Evolutionary conservation across 2,329 filamentous ascomycete species (phyloP).

Genomic region (Calonectria multiphialidica): DNA sequence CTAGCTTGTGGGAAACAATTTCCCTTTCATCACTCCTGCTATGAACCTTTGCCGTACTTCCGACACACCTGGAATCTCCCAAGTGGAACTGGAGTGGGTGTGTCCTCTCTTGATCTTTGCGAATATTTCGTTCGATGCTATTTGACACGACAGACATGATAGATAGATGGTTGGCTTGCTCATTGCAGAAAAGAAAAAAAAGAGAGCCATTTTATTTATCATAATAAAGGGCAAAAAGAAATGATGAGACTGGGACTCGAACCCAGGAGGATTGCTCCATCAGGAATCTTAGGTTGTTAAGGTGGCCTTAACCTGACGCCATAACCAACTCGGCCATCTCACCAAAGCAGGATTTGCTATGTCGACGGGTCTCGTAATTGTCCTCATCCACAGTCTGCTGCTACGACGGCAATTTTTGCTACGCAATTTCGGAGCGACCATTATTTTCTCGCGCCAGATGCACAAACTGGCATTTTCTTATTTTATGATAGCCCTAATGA

Average conservation of each 20-base stretch:
- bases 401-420: not conserved
- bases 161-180: too few relatives aligned
- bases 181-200: not conserved
- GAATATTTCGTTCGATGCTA: too few relatives aligned
- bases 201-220: too few relatives aligned
- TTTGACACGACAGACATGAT: too few relatives aligned
- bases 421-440: not conserved
- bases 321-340: conserved; percentile 12
- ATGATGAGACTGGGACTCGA: conserved; percentile 8
- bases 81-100: too few relatives aligned
- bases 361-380: not conserved
- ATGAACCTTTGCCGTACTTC: too few relatives aligned
- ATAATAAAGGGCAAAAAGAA: not conserved
- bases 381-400: not conserved
- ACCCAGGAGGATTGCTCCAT: conserved; percentile 11
- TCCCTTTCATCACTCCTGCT: too few relatives aligned
- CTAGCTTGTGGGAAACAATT: too few relatives aligned
- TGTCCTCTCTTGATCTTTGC: too few relatives aligned
- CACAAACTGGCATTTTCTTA: too few relatives aligned
- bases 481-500: too few relatives aligned
- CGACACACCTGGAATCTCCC: too few relatives aligned
- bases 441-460: not conserved
- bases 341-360: not conserved
- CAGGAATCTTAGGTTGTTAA: conserved; percentile 6
- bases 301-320: conserved; percentile 8